Percentiles rank a stretch among this genome's conserved stretches.
Evolutionary conservation across 768 basidiomycete species (phyloP).

Genomic region (Hygrophoropsis aurantiaca): DNA sequence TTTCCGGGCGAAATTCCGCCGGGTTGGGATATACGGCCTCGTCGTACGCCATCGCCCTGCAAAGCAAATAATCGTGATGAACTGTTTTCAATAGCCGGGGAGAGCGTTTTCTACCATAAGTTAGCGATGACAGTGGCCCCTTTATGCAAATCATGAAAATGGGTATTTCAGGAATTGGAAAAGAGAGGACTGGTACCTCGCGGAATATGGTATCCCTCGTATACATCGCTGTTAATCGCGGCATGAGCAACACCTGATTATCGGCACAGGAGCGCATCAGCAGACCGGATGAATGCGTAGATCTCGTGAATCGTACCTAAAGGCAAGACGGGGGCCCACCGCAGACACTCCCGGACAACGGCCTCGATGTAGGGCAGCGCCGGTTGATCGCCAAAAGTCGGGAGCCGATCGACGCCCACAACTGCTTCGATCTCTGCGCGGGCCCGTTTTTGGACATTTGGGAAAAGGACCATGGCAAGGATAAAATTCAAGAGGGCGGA

Average conservation of each 20-base stretch:
- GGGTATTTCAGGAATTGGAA: too few species aligned
- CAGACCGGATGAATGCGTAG: not conserved
- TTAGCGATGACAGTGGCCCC: conserved; percentile 8
- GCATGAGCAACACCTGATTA: conserved; percentile 27
- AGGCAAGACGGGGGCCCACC: conserved; percentile 33
- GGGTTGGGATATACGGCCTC: conserved; percentile 9
- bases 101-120: conserved; percentile 4
- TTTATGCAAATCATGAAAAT: not conserved
- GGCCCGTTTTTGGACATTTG: conserved; percentile 33
- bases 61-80: too few species aligned
- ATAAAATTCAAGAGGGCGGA: conserved; percentile 23
- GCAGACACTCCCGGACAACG: conserved; percentile 33
- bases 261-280: not conserved
- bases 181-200: conserved; percentile 15
- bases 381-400: conserved; percentile 24
- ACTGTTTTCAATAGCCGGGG: too few species aligned
- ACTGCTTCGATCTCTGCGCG: conserved; percentile 34
- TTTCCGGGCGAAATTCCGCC: conserved; percentile 10
- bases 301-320: conserved; percentile 23
- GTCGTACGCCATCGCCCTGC: conserved; percentile 13
- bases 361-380: conserved; percentile 32
- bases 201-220: conserved; percentile 23
- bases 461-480: conserved; percentile 34
- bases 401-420: conserved; percentile 26
- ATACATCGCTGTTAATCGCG: conserved; percentile 25